Evolutionary conservation across 2,329 filamentous ascomycete species (phyloP).

Genomic region (Ophiocordyceps robertsii): DNA sequence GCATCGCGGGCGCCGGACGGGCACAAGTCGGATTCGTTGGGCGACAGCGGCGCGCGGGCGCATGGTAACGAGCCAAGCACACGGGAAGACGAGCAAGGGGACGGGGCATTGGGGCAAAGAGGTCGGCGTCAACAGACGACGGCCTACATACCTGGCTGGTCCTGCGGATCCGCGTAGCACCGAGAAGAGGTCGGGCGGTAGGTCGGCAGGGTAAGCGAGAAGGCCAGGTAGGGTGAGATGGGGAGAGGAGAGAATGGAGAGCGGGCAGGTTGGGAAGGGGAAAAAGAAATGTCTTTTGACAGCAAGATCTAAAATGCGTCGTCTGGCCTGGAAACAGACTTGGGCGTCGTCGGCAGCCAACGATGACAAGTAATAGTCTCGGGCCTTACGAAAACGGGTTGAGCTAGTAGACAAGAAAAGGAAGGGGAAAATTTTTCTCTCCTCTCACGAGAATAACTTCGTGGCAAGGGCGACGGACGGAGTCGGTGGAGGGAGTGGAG

Average conservation of each 20-base stretch:
- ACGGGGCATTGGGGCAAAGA: too few relatives aligned
- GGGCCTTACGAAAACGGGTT: too few relatives aligned
- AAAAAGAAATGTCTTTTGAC: neutral
- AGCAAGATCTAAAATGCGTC: too few relatives aligned
- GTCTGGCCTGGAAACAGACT: neutral
- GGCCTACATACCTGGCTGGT: neutral
- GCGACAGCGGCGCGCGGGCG: too few relatives aligned
- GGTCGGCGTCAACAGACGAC: too few relatives aligned
- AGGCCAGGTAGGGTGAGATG: neutral
- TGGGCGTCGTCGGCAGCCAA: neutral
- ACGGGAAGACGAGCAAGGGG: too few relatives aligned
- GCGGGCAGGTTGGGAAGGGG: neutral
- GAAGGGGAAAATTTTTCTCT: neutral
- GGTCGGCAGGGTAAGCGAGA: neutral
- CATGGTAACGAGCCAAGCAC: too few relatives aligned
- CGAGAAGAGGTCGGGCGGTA: neutral
- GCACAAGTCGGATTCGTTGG: too few relatives aligned
- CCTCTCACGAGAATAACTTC: neutral
- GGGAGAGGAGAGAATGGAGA: neutral
- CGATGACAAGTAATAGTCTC: too few relatives aligned
- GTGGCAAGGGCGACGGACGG: neutral
- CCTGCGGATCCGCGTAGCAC: neutral
- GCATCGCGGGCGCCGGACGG: too few relatives aligned
- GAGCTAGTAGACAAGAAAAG: neutral
- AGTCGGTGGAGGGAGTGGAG: neutral